phyloP scores from a whole-genome alignment of 768 basidiomycete genomes.

The Termitomyces sp. region DNA sequence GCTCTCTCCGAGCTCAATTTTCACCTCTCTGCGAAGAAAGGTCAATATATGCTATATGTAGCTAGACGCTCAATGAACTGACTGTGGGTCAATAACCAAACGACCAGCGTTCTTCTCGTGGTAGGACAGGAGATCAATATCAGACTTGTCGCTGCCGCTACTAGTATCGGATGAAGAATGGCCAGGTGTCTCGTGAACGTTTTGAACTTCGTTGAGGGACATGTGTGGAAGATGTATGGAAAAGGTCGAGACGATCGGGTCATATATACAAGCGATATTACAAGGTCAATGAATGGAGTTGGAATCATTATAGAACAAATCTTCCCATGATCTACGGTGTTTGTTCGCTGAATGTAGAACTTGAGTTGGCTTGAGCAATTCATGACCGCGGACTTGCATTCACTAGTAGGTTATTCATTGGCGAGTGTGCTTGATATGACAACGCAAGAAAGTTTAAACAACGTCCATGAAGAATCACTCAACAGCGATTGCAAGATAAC shows the following conservation, averaged over 20 bases:
- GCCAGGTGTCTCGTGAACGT: constrained; percentile 18
- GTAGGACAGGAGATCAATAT: constrained; percentile 38
- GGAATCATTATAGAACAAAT: neutral
- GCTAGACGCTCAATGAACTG: constrained; percentile 23
- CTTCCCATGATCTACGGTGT: neutral
- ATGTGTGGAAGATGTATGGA: constrained; percentile 13
- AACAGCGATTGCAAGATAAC: no score
- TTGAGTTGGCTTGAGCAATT: no score
- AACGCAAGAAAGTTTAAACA: no score
- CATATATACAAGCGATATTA: neutral
- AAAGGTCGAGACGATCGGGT: neutral
- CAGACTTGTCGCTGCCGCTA: constrained; percentile 18
- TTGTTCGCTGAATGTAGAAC: neutral
- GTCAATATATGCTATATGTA: neutral
- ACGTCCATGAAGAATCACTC: no score
- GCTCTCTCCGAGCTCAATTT: constrained; percentile 56
- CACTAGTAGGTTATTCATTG: no score
- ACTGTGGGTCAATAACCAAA: constrained; percentile 62
- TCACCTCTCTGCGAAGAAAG: constrained; percentile 49
- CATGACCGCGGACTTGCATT: no score
- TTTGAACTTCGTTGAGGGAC: constrained; percentile 24
- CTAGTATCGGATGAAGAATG: constrained; percentile 15
- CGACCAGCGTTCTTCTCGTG: constrained; percentile 59
- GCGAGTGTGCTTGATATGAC: no score
- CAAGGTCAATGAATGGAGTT: no score